phyloP scores from a whole-genome alignment of 305 asterid genomes.

The Ajuga reptans region DNA sequence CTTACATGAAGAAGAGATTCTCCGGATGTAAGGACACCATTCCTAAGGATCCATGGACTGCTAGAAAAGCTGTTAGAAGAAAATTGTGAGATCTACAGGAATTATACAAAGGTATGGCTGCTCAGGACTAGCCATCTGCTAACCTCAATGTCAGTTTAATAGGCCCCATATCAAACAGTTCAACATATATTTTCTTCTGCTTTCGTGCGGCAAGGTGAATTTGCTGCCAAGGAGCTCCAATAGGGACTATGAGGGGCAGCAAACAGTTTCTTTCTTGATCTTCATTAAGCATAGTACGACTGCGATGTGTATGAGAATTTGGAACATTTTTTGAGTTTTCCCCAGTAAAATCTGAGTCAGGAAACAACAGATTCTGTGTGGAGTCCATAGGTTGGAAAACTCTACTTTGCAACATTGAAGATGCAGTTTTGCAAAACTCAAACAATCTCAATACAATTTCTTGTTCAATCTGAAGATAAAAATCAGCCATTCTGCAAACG shows the following conservation, averaged over 20 bases:
- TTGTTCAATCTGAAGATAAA: constrained; percentile 88
- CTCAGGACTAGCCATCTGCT: constrained; percentile 21
- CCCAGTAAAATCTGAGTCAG: constrained; percentile 37
- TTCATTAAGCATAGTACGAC: constrained; percentile 29
- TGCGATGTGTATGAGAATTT: constrained; percentile 23
- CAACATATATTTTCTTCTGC: constrained; percentile 84
- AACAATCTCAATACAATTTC: constrained; percentile 70
- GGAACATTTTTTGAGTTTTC: constrained; percentile 29
- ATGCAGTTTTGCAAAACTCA: constrained; percentile 56
- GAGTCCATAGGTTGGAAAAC: constrained; percentile 42
- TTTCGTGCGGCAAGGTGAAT: constrained; percentile 62
- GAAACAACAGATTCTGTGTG: constrained; percentile 41
- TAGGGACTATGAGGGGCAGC: constrained; percentile 62
- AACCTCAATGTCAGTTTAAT: constrained; percentile 81
- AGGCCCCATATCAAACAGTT: constrained; percentile 75
- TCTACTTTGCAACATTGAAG: constrained; percentile 57
- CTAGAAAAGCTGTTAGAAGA: constrained; percentile 76
- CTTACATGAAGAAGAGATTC: constrained; percentile 93
- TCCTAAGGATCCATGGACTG: constrained; percentile 89
- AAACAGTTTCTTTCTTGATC: constrained; percentile 31
- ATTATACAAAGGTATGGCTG: constrained; percentile 14
- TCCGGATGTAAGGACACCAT: constrained; percentile 84
- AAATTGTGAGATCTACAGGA: constrained; percentile 21
- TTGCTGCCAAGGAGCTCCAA: constrained; percentile 99
- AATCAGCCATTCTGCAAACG: constrained; percentile 70